Percentiles rank a stretch among this genome's conserved stretches.
Evolutionary conservation across 2,329 filamentous ascomycete genomes (phyloP).

Genomic region (Fusarium liriodendri): DNA sequence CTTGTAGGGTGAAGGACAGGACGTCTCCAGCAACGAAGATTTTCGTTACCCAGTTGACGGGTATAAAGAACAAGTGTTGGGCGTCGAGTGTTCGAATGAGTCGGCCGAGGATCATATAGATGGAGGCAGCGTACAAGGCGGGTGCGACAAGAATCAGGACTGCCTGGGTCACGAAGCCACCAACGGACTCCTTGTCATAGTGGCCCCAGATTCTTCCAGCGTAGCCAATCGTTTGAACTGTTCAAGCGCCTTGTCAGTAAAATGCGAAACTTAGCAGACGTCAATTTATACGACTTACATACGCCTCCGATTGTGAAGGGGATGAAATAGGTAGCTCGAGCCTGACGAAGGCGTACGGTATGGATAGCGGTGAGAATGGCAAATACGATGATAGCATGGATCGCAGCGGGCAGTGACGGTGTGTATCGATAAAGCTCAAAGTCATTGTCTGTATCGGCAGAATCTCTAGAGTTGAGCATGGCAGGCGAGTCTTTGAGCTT

Average conservation of each 20-base stretch:
- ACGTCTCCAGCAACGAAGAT: conserved; percentile 28
- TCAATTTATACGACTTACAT: not conserved
- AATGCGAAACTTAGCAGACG: not conserved
- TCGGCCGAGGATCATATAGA: conserved; percentile 1
- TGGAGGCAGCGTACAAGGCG: conserved; percentile 1
- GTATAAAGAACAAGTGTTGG: not conserved
- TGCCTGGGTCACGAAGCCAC: not conserved
- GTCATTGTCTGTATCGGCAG: not conserved
- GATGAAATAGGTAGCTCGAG: not conserved
- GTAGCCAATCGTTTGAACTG: not conserved
- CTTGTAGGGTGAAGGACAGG: conserved; percentile 22
- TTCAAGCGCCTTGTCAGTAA: not conserved
- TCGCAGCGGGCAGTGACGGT: not conserved
- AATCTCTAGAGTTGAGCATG: not conserved
- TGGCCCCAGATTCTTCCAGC: not conserved
- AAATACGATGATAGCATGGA: not conserved
- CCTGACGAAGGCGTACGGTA: not conserved
- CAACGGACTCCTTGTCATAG: not conserved
- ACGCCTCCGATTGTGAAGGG: not conserved
- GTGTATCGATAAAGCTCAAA: not conserved
- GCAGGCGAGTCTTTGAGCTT: not conserved
- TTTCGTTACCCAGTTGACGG: conserved; percentile 31
- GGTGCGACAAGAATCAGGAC: conserved; percentile 8
- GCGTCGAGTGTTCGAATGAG: not conserved
- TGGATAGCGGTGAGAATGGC: not conserved